phyloP scores from a whole-genome alignment of 2,329 filamentous ascomycete genomes.

The Botrytis elliptica region DNA sequence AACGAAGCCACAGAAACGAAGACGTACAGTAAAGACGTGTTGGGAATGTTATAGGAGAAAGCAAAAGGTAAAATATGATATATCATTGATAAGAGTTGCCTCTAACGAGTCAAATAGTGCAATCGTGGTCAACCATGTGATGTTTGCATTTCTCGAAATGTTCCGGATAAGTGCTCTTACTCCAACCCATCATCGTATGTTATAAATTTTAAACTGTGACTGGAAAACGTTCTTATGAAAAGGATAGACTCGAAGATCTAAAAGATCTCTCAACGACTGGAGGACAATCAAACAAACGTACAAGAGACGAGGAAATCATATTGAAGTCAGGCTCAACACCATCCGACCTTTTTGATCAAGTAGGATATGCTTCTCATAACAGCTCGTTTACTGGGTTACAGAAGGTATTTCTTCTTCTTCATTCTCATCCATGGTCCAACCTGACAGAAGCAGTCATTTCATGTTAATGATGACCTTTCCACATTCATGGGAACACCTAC shows the following conservation, averaged over 20 bases:
- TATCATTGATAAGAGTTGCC: neutral
- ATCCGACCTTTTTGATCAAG: slow-evolving; percentile 6
- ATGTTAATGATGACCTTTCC: slow-evolving; percentile 36
- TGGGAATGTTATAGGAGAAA: slow-evolving; percentile 48
- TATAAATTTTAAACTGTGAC: slow-evolving; percentile 32
- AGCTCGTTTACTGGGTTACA: slow-evolving; percentile 29
- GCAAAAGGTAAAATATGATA: slow-evolving; percentile 21
- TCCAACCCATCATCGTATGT: slow-evolving; percentile 55
- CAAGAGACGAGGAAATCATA: slow-evolving; percentile 47
- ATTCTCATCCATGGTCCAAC: slow-evolving; percentile 40
- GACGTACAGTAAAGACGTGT: slow-evolving; percentile 58
- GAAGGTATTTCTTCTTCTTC: neutral
- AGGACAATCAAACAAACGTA: slow-evolving; percentile 41
- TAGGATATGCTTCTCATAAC: slow-evolving; percentile 10
- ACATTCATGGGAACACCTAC: slow-evolving; percentile 8
- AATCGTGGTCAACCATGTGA: slow-evolving; percentile 22
- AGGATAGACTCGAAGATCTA: slow-evolving; percentile 1
- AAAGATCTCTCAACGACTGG: neutral
- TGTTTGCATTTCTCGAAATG: slow-evolving; percentile 36
- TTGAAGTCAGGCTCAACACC: slow-evolving; percentile 21
- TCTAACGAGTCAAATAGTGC: slow-evolving; percentile 9
- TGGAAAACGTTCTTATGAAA: neutral
- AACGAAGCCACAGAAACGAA: slow-evolving; percentile 45
- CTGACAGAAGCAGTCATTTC: slow-evolving; percentile 45
- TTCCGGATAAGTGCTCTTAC: slow-evolving; percentile 56